Evolutionary conservation across 2,329 filamentous ascomycete genomes (phyloP), one percentile per base, ranked within the genome.

Genomic region (Penicillium sp.): DNA sequence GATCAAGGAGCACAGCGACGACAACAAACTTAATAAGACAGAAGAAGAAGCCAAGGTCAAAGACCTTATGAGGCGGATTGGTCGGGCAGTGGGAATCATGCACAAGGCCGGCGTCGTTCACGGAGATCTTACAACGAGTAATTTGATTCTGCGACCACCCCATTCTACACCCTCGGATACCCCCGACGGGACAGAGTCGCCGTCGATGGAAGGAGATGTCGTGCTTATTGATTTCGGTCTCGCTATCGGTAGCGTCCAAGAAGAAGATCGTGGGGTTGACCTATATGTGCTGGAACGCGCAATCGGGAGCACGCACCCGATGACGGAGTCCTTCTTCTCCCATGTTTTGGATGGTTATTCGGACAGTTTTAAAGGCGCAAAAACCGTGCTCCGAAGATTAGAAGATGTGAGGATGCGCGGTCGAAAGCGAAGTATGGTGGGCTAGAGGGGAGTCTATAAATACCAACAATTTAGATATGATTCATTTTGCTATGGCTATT

Each of bases 61-160:
- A 47, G 77, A 69, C 12, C 74, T 96, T 59, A 85, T 96, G 83
- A 75, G 79, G 47, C 79, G 83, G 61, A 85, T 96, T 59, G 92
- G 90, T 1, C 68, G 71, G 5, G 85, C 86, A 2, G 83, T 96
- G 16, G 91, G 89, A 7, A 81, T 72, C 55, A 77, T 99, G 78
- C 94, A 99, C 78, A 82, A 81, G 55, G 81, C 85, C n/a, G 93
- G 93, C 16, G 83, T 97, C 56, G 86, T 96, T 58, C 94, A 99
- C 76, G 94, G 94, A 42, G 94, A 99, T 76, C 75, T 99, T 75
- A 99, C 94, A 59, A 99, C 92, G 61, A 97, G 92, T 75, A 99
- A 99, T 74, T 81, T 99, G 77, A 97, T 99, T 87, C 70, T 97
- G 63, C 72, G 83, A 97, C 88, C 71, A 97, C 63, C 71, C 59